phyloP scores from a whole-genome alignment of 345 rosid species.

The Euclidium syriacum region DNA sequence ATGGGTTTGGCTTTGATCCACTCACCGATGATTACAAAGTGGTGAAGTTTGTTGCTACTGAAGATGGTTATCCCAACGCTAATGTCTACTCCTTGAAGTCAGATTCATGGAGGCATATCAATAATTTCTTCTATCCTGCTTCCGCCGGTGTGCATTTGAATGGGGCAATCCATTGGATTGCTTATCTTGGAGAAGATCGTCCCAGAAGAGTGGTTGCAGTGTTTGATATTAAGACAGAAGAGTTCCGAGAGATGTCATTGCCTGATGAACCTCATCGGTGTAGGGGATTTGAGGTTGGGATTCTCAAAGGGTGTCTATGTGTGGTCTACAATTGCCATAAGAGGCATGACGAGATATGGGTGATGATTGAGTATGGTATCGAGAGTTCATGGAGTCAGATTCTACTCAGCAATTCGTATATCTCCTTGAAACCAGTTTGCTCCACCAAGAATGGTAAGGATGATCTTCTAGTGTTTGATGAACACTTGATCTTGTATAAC shows the following conservation, averaged over 20 bases:
- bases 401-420: conserved; percentile 8
- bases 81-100: conserved; percentile 24
- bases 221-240: too few species aligned
- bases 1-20: conserved; percentile 30
- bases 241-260: too few species aligned
- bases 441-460: conserved; percentile 12
- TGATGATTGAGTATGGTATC: conserved; percentile 25
- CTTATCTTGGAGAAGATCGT: too few species aligned
- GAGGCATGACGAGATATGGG: conserved; percentile 28
- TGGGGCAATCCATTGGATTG: conserved; percentile 27
- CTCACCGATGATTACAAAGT: conserved; percentile 30
- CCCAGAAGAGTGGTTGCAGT: too few species aligned
- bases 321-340: neutral
- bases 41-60: neutral
- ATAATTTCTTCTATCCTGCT: neutral
- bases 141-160: conserved; percentile 15
- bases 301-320: conserved; percentile 21
- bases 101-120: conserved; percentile 17
- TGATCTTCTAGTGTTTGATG: conserved; percentile 26
- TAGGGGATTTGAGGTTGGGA: neutral
- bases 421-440: conserved; percentile 28
- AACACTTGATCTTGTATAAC: conserved; percentile 26
- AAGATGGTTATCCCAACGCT: too few species aligned
- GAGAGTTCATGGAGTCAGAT: conserved; percentile 26
- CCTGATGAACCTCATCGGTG: conserved; percentile 8